Conservation (phyloP, 805 yeast genomes). For the Maudiozyma saulgeensis region DNA sequence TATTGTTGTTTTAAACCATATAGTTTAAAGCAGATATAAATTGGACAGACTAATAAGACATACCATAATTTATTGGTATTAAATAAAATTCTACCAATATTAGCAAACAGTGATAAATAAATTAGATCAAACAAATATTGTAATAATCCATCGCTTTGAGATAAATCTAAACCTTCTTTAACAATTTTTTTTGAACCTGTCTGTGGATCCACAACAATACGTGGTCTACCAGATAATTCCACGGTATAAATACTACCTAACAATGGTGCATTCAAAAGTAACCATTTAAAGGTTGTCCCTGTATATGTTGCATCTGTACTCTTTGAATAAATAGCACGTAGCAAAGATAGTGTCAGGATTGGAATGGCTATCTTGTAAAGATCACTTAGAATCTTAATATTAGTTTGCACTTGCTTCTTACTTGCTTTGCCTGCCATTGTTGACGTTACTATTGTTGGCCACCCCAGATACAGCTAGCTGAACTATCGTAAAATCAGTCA, state of each 20-base stretch:
- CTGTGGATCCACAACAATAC: slow-evolving; percentile 11
- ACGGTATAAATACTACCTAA: slow-evolving; percentile 34
- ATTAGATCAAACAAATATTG: slow-evolving; percentile 49
- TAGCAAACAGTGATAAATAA: slow-evolving; percentile 43
- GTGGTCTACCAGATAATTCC: slow-evolving; percentile 44
- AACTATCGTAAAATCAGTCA: too few relatives aligned
- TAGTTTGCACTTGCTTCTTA: slow-evolving; percentile 40
- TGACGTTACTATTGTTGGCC: neutral
- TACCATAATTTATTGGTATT: slow-evolving; percentile 43
- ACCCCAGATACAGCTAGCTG: too few relatives aligned
- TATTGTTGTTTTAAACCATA: slow-evolving; percentile 16
- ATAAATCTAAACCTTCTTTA: slow-evolving; percentile 40
- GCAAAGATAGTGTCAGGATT: slow-evolving; percentile 23
- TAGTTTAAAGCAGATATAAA: slow-evolving; percentile 39
- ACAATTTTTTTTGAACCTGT: slow-evolving; percentile 26
- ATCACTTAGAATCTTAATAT: slow-evolving; percentile 13
- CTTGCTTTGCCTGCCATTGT: slow-evolving; percentile 51
- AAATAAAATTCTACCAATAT: slow-evolving; percentile 35
- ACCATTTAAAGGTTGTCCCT: slow-evolving; percentile 7
- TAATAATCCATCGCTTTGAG: slow-evolving; percentile 36
- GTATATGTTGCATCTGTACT: slow-evolving; percentile 8
- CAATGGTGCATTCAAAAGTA: slow-evolving; percentile 26
- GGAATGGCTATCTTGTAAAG: slow-evolving; percentile 22
- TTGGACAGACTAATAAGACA: slow-evolving; percentile 24
- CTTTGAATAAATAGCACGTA: slow-evolving; percentile 30